Conservation (phyloP, 2,329 filamentous ascomycete species). For the Karstenula rhodostoma region DNA sequence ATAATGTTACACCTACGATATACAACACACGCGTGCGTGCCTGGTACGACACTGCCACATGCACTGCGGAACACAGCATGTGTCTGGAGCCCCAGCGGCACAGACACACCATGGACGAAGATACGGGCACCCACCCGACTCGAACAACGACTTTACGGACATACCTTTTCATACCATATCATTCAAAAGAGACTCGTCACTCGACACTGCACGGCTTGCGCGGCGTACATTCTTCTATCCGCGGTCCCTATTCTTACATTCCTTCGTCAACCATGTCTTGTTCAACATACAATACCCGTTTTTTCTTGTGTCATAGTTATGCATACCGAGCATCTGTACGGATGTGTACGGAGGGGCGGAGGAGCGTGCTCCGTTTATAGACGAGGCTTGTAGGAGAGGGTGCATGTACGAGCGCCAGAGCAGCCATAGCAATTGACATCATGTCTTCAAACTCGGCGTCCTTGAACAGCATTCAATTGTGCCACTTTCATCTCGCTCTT, state of each 20-base stretch:
- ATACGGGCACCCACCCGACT: constrained; percentile 15
- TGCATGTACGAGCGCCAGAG: neutral
- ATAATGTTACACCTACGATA: constrained; percentile 16
- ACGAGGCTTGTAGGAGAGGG: neutral
- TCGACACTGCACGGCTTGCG: neutral
- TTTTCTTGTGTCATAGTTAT: constrained; percentile 16
- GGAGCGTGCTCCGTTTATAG: neutral
- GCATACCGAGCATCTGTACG: constrained; percentile 6
- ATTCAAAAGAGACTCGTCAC: neutral
- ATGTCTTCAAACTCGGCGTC: neutral
- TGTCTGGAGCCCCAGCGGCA: constrained; percentile 2
- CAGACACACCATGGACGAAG: constrained; percentile 8
- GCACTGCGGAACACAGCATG: constrained; percentile 8
- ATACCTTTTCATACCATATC: neutral
- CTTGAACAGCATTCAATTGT: neutral
- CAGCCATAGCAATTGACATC: constrained; percentile 8
- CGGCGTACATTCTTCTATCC: neutral
- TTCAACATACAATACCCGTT: constrained; percentile 18
- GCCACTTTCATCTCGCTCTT: too few relatives aligned
- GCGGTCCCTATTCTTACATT: constrained; percentile 12
- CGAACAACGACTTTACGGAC: constrained; percentile 24
- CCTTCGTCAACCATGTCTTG: constrained; percentile 5
- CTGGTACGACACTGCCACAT: constrained; percentile 16
- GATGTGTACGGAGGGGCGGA: neutral
- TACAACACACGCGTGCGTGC: constrained; percentile 9